These are phyloP conservation scores for Heliamphora pulchella DNA, from an alignment of 179 eudicot species.

Conservation along the genomic window DNA sequence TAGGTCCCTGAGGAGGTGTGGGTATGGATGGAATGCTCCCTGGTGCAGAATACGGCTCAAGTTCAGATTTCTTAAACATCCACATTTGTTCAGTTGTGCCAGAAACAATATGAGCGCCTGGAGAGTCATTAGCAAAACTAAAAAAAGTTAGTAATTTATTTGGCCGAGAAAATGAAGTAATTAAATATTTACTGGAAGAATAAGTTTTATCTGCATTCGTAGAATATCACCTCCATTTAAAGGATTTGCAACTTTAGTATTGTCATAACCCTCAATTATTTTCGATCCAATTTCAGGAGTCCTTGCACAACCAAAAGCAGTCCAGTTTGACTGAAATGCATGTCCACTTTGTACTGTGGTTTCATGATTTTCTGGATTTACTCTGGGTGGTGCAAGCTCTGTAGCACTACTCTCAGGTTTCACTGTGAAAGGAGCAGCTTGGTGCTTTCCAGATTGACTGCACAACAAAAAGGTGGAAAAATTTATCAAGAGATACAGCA, in stretches of 20 bases:
- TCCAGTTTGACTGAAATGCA: slow-evolving; percentile 37
- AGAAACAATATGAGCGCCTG: slow-evolving; percentile 31
- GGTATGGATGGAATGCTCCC: slow-evolving; percentile 34
- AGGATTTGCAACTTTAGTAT: slow-evolving; percentile 17
- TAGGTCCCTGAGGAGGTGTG: slow-evolving; percentile 37
- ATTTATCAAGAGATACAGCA: neutral
- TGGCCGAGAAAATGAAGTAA: neutral
- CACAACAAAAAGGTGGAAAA: slow-evolving; percentile 17
- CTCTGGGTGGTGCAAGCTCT: slow-evolving; percentile 59
- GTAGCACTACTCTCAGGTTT: slow-evolving; percentile 36
- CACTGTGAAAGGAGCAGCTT: slow-evolving; percentile 20
- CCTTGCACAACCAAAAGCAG: slow-evolving; percentile 29
- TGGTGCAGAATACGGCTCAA: slow-evolving; percentile 37
- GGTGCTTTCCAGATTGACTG: slow-evolving; percentile 43
- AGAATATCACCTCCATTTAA: slow-evolving; percentile 23
- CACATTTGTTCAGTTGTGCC: slow-evolving; percentile 53
- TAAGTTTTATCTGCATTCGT: neutral
- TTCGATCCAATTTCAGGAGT: slow-evolving; percentile 34
- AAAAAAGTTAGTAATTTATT: neutral
- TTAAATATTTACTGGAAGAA: neutral
- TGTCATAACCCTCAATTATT: slow-evolving; percentile 23
- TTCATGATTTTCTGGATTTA: slow-evolving; percentile 46
- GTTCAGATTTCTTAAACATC: slow-evolving; percentile 48
- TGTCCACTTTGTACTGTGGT: slow-evolving; percentile 36
- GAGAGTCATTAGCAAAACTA: neutral